Base-by-base conservation (phyloP, 176 grass and related monocot species). In the Phyllostachys edulis region DNA sequence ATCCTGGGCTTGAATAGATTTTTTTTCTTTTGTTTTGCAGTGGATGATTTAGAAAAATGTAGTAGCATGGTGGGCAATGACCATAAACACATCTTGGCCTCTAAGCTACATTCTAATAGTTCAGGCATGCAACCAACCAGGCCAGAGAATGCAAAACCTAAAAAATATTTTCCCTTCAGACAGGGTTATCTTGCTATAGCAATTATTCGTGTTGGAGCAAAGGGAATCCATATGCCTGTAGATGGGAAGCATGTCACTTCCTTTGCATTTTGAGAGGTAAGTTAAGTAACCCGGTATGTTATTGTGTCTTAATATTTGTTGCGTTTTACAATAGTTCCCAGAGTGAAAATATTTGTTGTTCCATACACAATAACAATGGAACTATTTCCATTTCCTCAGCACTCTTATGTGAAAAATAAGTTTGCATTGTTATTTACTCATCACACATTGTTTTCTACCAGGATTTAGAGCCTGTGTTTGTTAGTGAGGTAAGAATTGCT, bases 241-340 rank as follows among this genome's bases (percentile, higher is more conserved):
- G 93, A 99, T 41, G 97, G 97, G 77, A 99, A 94, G 71, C 97
- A 99, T 89, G 73, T 92, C 62, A 96, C 91, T 74, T 99, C 97
- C 8, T 99, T 99, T 86, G 88, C 93, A 62, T 96, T 90, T 85
- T 88, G n/a, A n/a, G n/a, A n/a, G 92, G 97, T 96, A 89, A 71
- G 73, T 76, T 86, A 75, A 55, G 3, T 44, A 67, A 51, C 78
- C 39, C 3, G 24, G 13, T 32, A 27, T 70, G 32, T 6, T 32
- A 36, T 67, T 83, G 27, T 32, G 7, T 84, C 27, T 64, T 83
- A 64, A 24, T 67, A 60, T 66, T 72, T 66, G 3, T 71, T 85
- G 37, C 15, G 8, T 69, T 14, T 73, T 69, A 24, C 1, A 3
- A 49, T 69, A 59, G 45, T 86, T 9, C 18, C 17, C 8, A 20